Evolutionary conservation across 768 basidiomycete genomes (phyloP), one percentile per base, ranked within the genome.

Genomic region (Nidularia pulvinata): DNA sequence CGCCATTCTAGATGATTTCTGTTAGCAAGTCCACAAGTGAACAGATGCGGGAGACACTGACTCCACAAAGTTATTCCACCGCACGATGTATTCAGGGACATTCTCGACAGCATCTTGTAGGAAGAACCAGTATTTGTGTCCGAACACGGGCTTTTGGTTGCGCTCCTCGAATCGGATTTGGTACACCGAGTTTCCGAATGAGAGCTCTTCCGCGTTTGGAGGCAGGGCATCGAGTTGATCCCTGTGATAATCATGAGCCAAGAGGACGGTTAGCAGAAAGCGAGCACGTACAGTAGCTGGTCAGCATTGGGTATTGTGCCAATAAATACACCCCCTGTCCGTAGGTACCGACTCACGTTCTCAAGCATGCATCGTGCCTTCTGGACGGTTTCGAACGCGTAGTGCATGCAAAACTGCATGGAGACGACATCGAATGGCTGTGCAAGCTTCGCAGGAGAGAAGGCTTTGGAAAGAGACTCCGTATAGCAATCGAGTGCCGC

Each of bases 331-430:
- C 97, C 97, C 25, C 95, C 96, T 30, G 79, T 76, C 33, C 90
- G 77, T 45, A 99, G 76, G 78, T 88, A 87, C 46, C 80, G 72
- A 53, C 85, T 83, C 33, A 95, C 95, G 66, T 99, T 99, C 36
- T 85, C 81, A 33, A 99, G 83, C 97, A 99, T 97, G 67, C 85
- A 88, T 33, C 92, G 81, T 25, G 86, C 91, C 65, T 97, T 97
- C 54, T 81, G 75, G 33, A 85, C 81, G n/a, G 82, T 89, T 69
- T 98, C 95, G 67, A 99, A 98, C 6, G 97, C 97, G 65, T 99
- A 98, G 68, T 99, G 97, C 92, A 99, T 98, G 70, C 97, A 98
- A 68, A 99, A 99, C 66, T 99, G 97, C 93, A 98, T 93, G 2
- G 93, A 92, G 5, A 98, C 94, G 53, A 94, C 92, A 64, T 98